A percentile compares a stretch with the other conserved stretches of the same genome.
phyloP scores from a whole-genome alignment of 768 basidiomycete species.

The Trametes meyenii region DNA sequence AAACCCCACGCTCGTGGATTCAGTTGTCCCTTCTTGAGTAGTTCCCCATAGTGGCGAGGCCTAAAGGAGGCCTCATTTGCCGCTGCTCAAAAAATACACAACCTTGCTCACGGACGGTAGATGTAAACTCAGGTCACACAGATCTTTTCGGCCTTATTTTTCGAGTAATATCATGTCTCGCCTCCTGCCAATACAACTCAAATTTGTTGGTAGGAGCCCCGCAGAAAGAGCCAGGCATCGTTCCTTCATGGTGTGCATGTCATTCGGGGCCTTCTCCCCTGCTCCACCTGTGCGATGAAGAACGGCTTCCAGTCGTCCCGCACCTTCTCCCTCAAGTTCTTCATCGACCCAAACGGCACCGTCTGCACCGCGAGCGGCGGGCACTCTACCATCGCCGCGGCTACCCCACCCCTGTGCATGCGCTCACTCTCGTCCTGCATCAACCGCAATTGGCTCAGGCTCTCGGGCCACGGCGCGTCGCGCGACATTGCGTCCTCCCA shows the following conservation, averaged over 20 bases:
- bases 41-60: too few species aligned
- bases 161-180: too few species aligned
- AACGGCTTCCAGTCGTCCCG: conserved; percentile 25
- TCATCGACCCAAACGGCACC: conserved; percentile 39
- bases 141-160: too few species aligned
- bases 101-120: too few species aligned
- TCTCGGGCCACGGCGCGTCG: conserved; percentile 32
- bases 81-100: too few species aligned
- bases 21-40: too few species aligned
- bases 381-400: conserved; percentile 36
- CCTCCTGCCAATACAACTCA: too few species aligned
- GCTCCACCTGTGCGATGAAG: conserved; percentile 24
- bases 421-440: conserved; percentile 34
- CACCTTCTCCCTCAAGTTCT: conserved; percentile 18
- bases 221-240: too few species aligned
- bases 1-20: not conserved
- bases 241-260: not conserved
- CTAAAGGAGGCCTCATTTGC: too few species aligned
- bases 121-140: too few species aligned
- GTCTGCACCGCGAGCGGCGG: conserved; percentile 36
- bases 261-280: conserved; percentile 22
- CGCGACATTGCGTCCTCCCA: conserved; percentile 27
- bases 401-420: conserved; percentile 28
- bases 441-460: conserved; percentile 24
- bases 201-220: too few species aligned